Evolutionary conservation across 345 rosid genomes (phyloP), one percentile per base, ranked within the genome.

Genomic region (Clarkia xantiana): DNA sequence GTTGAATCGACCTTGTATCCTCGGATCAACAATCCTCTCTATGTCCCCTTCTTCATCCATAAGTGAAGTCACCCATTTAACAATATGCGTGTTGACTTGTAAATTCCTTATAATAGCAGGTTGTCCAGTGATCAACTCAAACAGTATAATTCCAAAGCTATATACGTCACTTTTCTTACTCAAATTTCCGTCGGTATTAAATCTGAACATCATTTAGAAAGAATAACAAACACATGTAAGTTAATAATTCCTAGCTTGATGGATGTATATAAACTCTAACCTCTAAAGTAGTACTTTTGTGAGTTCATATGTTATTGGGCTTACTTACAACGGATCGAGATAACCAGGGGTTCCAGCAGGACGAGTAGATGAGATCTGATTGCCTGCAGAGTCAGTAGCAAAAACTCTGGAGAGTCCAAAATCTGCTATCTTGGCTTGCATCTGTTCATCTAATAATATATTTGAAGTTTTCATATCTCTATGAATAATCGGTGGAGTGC

Each of bases 321-420:
- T 61, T 69, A 67, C 77, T 69, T 67, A 66, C 78, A 60, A 71
- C 6, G 81, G 81, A 50, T 71, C 81, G 23, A 76, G 53, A 53
- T 72, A 72, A 22, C 77, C 80, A 14, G 72, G 73, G 0, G 77
- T 75, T 44, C 81, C 76, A 19, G 62, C 62, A 41, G 67, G 71
- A 61, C 56, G 58, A 9, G 66, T 68, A 4, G 75, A 59, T 67
- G 56, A 25, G 67, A 71, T 49, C 14, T 64, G 73, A 14, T 57
- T 53, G 52, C 67, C 71, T 1, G 53, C 62, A 29, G 36, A 29
- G 13, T 38, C 58, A 36, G 22, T 61, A 49, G 57, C 65, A 53
- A 69, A 70, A 44, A 60, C 63, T 44, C 61, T 69, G 9, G 76
- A 76, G 22, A 72, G 53, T 16, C 81, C 81, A 4, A 72, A 76